A percentile compares a stretch with the other conserved stretches of the same genome.
Evolutionary conservation across 441 rosid genomes (phyloP).

Genomic region (Breynia disticha): DNA sequence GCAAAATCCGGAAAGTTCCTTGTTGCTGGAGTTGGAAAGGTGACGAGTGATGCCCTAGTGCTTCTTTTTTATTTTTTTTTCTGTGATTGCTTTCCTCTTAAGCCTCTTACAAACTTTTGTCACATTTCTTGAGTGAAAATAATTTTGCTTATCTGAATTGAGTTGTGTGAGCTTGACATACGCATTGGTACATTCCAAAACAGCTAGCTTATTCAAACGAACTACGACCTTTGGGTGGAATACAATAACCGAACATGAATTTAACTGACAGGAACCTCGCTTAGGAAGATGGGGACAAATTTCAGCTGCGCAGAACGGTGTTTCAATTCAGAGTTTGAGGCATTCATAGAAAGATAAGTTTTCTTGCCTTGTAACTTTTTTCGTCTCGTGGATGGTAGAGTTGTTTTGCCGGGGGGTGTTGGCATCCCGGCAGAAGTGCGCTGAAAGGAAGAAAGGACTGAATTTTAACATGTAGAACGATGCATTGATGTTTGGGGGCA

Average conservation of each 20-base stretch:
- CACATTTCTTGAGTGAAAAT: not conserved
- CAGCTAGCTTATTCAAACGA: too few relatives aligned
- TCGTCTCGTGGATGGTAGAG: too few relatives aligned
- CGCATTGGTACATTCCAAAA: too few relatives aligned
- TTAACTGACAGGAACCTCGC: conserved; percentile 60
- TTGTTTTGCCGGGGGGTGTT: too few relatives aligned
- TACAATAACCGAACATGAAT: not conserved
- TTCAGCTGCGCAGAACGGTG: conserved; percentile 61
- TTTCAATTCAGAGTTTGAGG: conserved; percentile 55
- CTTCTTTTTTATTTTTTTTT: not conserved
- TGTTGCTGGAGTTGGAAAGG: conserved; percentile 88
- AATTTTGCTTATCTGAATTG: too few relatives aligned
- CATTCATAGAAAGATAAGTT: conserved; percentile 25
- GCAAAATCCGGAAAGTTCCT: conserved; percentile 81
- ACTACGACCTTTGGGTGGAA: not conserved
- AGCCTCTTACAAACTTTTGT: not conserved
- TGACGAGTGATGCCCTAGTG: conserved; percentile 15
- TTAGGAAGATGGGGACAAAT: conserved; percentile 82
- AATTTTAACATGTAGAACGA: too few relatives aligned
- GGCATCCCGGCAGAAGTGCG: too few relatives aligned
- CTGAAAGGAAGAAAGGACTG: too few relatives aligned
- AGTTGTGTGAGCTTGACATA: too few relatives aligned
- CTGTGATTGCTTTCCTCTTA: too few relatives aligned
- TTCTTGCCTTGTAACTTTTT: too few relatives aligned
- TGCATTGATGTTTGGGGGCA: too few relatives aligned